Evolutionary conservation across 129 eudicot species (phyloP), one percentile per base, ranked within the genome.

Genomic region (Tagetes patula): DNA sequence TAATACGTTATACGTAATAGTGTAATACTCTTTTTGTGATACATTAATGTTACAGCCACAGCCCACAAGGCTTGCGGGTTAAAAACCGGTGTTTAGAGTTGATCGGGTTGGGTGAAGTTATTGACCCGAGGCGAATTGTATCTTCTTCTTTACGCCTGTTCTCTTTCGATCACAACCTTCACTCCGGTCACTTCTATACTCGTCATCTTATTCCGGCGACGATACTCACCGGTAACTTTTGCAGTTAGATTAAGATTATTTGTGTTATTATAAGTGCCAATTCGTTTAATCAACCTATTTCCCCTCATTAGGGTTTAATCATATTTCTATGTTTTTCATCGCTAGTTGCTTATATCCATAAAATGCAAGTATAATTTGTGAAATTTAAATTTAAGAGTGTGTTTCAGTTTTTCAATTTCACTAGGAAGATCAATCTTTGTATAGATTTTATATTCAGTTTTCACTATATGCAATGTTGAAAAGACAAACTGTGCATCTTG

Each of bases 391-490:
- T 20, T 20, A 20, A 20, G 27, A 20, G 27, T 20, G 27, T 62
- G 69, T 62, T 47, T 60, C 66, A 38, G 0, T 55, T 54, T 54
- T 12, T 2, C 5, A 36, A 45, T 74, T 30, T 73, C 62, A 36
- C 2, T 47, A 63, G 40, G 38, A 49, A 14, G 38, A 3, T 63
- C 2, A 37, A 27, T 27, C 40, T 14, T 61, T 73, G 46, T 59
- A 14, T 48, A 0, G 50, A 40, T 6, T 31, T 45, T 48, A 0
- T 38, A 40, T 6, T 31, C 33, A 13, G 32, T 58, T n/a, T 38
- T 61, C 38, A 39, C 55, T 32, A 40, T 27, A 10, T 38, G 52
- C 47, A 67, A 45, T 76, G 50, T 68, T 36, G 58, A 61, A 38
- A 48, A 55, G 80, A 43, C 11, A 71, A 14, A 38, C 30, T 62